Evolutionary conservation across 352 stramenopile genomes (phyloP), one percentile per base, ranked within the genome.

Genomic region (Phytophthora nicotianae): DNA sequence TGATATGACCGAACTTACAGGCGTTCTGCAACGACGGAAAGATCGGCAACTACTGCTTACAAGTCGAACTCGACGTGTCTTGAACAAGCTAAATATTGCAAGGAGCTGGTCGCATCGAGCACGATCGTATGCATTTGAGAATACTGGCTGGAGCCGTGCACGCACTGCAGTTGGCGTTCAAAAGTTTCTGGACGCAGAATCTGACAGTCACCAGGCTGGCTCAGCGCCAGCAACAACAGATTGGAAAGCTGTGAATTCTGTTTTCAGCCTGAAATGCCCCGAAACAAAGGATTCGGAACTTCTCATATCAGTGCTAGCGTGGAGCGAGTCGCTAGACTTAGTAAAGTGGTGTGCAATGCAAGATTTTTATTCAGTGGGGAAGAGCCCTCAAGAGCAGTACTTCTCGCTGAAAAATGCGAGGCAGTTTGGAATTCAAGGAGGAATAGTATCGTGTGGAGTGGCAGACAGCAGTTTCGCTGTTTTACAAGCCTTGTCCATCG

Each of bases 81-180:
- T 85, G 49, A 70, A 53, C 3, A 89, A 82, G 20, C 23, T 89
- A 2, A 43, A 75, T 38, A 54, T 72, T 27, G 38, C 45, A 16
- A 56, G 37, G 26, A 75, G 32, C 24, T 75, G 62, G 67, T 50
- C 60, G 21, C 38, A 20, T 8, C 38, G 21, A 50, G 20, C 27
- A 50, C 58, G 20, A 4, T 35, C 49, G 14, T 65, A 55, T 46
- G 33, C 21, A 45, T 38, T 24, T 27, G 5, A 6, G 19, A 65
- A n/a, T 20, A 29, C 29, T 46, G 58, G 14, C 4, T 40, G 26
- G 29, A 11, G 2, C 37, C 33, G 29, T 47, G 55, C 42, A 17
- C 27, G 17, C 20, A 32, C n/a, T 29, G 8, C 37, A 42, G 20
- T 11, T 17, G 27, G 23, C 17, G 40, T 57, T 42, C 47, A 58